These are phyloP conservation scores for Geotrichum carabidarum DNA, from an alignment of 1,139 yeast genomes.

Conservation along the genomic window DNA sequence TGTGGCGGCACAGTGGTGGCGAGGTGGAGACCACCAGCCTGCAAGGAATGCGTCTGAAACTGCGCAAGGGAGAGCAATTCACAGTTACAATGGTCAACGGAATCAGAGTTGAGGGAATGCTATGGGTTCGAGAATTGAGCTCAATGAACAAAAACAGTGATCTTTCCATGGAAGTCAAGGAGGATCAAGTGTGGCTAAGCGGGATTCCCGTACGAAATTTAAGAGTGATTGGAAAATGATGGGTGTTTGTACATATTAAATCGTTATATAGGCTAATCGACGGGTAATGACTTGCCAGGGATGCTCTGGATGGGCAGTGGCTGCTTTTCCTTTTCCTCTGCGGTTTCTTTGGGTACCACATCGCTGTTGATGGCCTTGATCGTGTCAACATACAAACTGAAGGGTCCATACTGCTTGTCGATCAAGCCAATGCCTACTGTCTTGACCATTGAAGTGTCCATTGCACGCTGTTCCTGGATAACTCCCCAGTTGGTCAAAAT, in stretches of 20 bases:
- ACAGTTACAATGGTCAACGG: constrained; percentile 16
- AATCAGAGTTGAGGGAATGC: constrained; percentile 1
- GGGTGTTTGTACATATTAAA: background rate
- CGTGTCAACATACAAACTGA: constrained; percentile 64
- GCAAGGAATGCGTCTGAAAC: constrained; percentile 21
- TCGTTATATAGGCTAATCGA: constrained; percentile 4
- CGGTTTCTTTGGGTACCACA: background rate
- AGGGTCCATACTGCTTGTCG: constrained; percentile 78
- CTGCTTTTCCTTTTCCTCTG: background rate
- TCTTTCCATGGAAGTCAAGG: background rate
- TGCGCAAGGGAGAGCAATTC: constrained; percentile 5
- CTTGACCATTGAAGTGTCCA: constrained; percentile 62
- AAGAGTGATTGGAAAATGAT: constrained; percentile 3
- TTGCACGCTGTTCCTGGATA: constrained; percentile 61
- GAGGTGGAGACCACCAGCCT: constrained; percentile 21
- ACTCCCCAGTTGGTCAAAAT: constrained; percentile 81
- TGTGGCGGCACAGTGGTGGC: constrained; percentile 14
- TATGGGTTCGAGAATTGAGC: constrained; percentile 11
- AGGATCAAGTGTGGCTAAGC: background rate
- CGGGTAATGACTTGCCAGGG: constrained; percentile 14
- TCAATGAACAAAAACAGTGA: background rate
- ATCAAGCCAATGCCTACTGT: constrained; percentile 76
- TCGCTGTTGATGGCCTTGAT: constrained; percentile 46
- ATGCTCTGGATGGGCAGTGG: constrained; percentile 8
- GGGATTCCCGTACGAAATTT: constrained; percentile 10